Base-by-base conservation (phyloP, 2,329 filamentous ascomycete species). In the Chlorencoelia australis region DNA sequence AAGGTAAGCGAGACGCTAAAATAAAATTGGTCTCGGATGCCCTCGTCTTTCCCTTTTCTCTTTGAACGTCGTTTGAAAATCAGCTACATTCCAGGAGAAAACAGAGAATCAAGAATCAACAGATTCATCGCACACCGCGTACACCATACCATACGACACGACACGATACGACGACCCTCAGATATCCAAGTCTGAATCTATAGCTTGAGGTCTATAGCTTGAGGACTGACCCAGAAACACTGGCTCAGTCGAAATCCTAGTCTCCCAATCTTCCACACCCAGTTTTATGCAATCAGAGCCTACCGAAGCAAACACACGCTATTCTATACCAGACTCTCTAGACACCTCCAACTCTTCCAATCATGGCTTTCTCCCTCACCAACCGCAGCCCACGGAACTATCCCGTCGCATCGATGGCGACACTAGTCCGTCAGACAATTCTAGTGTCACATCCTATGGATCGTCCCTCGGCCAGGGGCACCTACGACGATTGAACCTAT, bases 201-300 rank as follows among this genome's bases (percentile, higher is more conserved):
- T n/a, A n/a, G n/a, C n/a, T n/a, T n/a, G n/a, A n/a, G n/a, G n/a
- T n/a, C n/a, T n/a, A n/a, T n/a, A n/a, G n/a, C n/a, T n/a, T n/a
- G n/a, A 8, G 51, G 54, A 53, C 54, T 55, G 54, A 55, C 46
- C 52, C 53, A 53, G 51, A 51, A 29, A 41, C 34, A 37, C 51
- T 51, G 54, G 55, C 46, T 55, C 54, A 58, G 55, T 57, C 55
- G n/a, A 49, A 44, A 40, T 18, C 29, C 39, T 27, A 26, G 28
- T 42, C 29, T 20, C 36, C 40, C 26, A 41, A 25, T 30, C 44
- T 31, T 37, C 36, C 19, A 47, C 54, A 58, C 58, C 57, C 58
- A 67, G 60, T 73, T 79, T 70, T 75, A 79, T 79, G 75, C 75
- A 77, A 66, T 66, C 63, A 69, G 70, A 68, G 67, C 64, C 63